Conservation (phyloP, 169 alveolate species). For the Plasmodium sp. region DNA sequence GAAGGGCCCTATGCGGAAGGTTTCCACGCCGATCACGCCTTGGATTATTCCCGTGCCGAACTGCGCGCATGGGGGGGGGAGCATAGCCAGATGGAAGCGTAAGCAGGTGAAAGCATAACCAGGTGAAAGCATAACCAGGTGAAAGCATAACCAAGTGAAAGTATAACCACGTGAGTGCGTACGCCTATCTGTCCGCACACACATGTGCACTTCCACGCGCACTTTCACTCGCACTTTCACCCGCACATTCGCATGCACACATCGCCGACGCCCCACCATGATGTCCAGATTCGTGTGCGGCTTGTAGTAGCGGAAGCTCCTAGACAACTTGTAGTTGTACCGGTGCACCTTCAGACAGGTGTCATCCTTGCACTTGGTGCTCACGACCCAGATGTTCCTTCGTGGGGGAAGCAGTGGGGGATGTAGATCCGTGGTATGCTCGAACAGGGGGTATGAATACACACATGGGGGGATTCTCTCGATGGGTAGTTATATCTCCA, state of each 20-base stretch:
- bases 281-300: constrained; percentile 74
- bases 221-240: no score
- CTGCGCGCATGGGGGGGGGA: background rate
- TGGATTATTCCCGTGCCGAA: constrained; percentile 84
- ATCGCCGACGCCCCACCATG: constrained; percentile 18
- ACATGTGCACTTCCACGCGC: background rate
- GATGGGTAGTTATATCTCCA: background rate
- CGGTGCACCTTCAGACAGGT: constrained; percentile 80
- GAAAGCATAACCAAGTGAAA: background rate
- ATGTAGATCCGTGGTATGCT: background rate
- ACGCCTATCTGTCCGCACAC: background rate
- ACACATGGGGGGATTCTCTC: background rate
- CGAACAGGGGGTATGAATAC: background rate
- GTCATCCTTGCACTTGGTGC: constrained; percentile 78
- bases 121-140: background rate
- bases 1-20: constrained; percentile 71
- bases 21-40: constrained; percentile 76
- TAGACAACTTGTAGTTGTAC: constrained; percentile 69
- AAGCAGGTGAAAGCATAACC: background rate
- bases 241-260: background rate
- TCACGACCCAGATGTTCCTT: constrained; percentile 83
- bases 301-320: constrained; percentile 33
- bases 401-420: background rate
- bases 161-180: background rate
- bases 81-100: no score